Conservation (phyloP, 2,329 filamentous ascomycete species). For the Hortaea werneckii region DNA sequence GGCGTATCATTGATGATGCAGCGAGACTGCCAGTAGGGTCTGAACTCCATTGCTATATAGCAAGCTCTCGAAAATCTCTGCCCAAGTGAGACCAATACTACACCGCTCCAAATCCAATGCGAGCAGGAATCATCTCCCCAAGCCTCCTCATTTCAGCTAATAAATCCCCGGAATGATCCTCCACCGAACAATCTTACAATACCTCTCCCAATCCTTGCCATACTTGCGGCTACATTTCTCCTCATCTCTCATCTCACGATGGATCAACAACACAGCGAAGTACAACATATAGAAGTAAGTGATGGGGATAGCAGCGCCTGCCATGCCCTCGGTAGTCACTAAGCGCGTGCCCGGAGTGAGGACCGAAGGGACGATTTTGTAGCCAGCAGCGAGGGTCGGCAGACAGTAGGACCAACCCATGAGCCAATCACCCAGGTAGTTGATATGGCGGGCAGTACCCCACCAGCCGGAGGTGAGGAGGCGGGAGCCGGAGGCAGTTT, state of each 20-base stretch:
- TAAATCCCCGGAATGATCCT: constrained; percentile 81
- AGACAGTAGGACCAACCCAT: constrained; percentile 86
- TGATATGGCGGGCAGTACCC: constrained; percentile 85
- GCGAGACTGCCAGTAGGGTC: no score
- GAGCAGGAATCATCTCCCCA: no score
- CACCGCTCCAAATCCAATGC: no score
- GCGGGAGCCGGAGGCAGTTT: constrained; percentile 72
- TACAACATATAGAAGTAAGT: constrained; percentile 95
- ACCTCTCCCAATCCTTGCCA: constrained; percentile 82
- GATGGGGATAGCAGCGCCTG: constrained; percentile 75
- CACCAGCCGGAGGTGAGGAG: constrained; percentile 85
- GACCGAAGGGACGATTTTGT: constrained; percentile 54
- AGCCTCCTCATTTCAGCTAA: constrained; percentile 35
- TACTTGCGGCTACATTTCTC: constrained; percentile 89
- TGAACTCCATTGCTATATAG: no score
- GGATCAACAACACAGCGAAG: constrained; percentile 76
- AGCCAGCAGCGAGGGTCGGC: constrained; percentile 76
- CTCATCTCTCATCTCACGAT: constrained; percentile 79
- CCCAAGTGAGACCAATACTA: no score
- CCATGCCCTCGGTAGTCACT: constrained; percentile 47
- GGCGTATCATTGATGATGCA: no score
- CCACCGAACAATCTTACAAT: constrained; percentile 71
- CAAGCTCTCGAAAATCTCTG: no score
- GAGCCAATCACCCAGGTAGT: constrained; percentile 91
- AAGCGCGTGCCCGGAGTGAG: constrained; percentile 50